Conservation (phyloP, 108 stramenopile species). For the Seminavis robusta region DNA sequence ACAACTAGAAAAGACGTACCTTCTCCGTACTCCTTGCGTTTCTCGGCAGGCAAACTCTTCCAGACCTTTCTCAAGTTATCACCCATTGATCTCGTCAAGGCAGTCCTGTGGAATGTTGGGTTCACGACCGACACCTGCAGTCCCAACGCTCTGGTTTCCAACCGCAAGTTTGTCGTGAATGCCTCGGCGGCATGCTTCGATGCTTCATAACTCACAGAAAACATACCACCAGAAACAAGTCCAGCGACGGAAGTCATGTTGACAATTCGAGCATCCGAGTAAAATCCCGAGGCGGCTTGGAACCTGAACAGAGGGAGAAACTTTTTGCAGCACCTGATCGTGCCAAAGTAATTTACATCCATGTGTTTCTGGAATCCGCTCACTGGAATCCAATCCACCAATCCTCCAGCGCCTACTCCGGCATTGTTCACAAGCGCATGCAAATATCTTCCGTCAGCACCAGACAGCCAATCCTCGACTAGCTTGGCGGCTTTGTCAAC, state of each 20-base stretch:
- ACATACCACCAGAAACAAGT: neutral
- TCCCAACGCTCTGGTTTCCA: conserved; percentile 34
- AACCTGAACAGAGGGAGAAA: conserved; percentile 40
- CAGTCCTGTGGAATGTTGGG: conserved; percentile 45
- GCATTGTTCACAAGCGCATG: conserved; percentile 59
- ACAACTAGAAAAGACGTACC: too few relatives aligned
- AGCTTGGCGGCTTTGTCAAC: conserved; percentile 7
- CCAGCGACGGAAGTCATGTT: conserved; percentile 48
- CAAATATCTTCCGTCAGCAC: conserved; percentile 16
- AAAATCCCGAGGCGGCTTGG: too few relatives aligned
- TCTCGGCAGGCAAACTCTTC: neutral
- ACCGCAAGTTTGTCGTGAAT: conserved; percentile 27
- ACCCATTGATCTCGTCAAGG: conserved; percentile 10
- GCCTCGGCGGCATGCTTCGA: conserved; percentile 48
- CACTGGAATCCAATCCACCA: conserved; percentile 37
- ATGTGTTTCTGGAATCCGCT: conserved; percentile 24
- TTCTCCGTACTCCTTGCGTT: conserved; percentile 35
- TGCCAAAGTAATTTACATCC: conserved; percentile 53
- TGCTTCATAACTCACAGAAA: conserved; percentile 32
- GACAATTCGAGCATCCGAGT: too few relatives aligned
- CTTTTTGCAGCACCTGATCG: conserved; percentile 36
- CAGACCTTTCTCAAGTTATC: conserved; percentile 6
- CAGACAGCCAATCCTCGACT: conserved; percentile 20
- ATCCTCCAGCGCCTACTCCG: conserved; percentile 36
- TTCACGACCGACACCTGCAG: conserved; percentile 37